Evolutionary conservation across 345 rosid species (phyloP).

Genomic region (Pugionium cornutum): DNA sequence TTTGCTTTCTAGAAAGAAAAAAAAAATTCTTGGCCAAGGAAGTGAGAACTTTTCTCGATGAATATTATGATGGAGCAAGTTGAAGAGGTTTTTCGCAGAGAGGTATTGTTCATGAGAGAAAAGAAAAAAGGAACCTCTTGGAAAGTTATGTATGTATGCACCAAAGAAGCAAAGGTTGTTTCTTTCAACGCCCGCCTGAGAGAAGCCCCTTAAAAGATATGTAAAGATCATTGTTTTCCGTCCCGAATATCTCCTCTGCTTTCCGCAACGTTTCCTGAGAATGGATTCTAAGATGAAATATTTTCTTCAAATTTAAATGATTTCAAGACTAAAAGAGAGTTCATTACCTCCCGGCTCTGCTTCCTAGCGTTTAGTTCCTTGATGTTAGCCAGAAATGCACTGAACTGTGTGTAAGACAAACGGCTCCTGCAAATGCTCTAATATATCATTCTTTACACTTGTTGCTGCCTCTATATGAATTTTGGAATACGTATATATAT

Average conservation of each 20-base stretch:
- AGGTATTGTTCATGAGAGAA: no score
- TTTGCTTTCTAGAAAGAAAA: no score
- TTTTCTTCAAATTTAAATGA: no score
- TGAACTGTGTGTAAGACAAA: conserved; percentile 85
- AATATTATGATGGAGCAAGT: no score
- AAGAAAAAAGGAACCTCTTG: no score
- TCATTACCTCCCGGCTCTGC: conserved; percentile 81
- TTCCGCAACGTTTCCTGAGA: conserved; percentile 80
- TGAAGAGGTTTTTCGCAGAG: no score
- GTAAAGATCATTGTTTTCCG: conserved; percentile 80
- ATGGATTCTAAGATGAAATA: no score
- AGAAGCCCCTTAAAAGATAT: conserved; percentile 82
- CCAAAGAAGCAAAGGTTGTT: background rate
- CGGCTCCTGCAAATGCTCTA: conserved; percentile 60
- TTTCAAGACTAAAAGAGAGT: background rate
- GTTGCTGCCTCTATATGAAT: background rate
- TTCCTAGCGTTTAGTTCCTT: conserved; percentile 89
- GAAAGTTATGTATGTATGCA: background rate
- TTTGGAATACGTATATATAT: conserved; percentile 2
- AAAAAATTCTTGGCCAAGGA: no score
- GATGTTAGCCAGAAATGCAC: conserved; percentile 88
- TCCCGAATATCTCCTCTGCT: conserved; percentile 90
- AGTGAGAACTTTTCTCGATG: no score
- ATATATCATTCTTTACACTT: conserved; percentile 12
- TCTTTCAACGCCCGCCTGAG: conserved; percentile 49